Percentiles rank a stretch among this genome's conserved stretches.
phyloP scores from a whole-genome alignment of 495 filamentous ascomycete genomes.

The Trichoderma reesei region DNA sequence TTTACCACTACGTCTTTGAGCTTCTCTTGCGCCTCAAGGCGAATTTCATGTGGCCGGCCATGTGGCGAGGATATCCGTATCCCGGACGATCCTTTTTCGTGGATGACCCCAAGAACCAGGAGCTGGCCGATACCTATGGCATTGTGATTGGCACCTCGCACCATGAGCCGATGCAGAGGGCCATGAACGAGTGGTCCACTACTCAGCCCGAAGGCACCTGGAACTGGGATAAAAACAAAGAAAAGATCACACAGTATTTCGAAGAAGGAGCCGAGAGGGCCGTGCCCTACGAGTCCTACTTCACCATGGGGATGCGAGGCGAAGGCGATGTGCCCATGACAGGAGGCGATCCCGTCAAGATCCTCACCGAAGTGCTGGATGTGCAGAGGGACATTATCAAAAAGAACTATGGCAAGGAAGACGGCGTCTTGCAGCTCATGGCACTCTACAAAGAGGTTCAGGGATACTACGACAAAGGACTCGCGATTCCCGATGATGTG shows the following conservation, averaged over 20 bases:
- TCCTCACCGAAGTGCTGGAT: constrained; percentile 43
- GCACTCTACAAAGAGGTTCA: constrained; percentile 65
- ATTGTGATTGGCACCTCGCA: constrained; percentile 64
- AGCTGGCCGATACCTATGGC: constrained; percentile 59
- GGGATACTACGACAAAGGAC: constrained; percentile 54
- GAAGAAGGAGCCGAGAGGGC: constrained; percentile 54
- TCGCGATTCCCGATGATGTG: constrained; percentile 60
- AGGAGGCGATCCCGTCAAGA: constrained; percentile 44
- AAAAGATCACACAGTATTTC: constrained; percentile 56
- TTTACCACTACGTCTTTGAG: constrained; percentile 64
- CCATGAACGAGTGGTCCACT: constrained; percentile 55
- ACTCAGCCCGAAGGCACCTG: constrained; percentile 50
- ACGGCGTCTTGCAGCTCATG: constrained; percentile 61
- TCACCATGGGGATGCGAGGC: constrained; percentile 68
- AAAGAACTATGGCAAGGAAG: constrained; percentile 41
- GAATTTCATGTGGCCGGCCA: constrained; percentile 68
- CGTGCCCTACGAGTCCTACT: constrained; percentile 51
- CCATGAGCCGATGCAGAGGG: constrained; percentile 65
- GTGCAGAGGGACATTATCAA: constrained; percentile 48
- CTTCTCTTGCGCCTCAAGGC: constrained; percentile 57
- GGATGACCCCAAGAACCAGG: constrained; percentile 58
- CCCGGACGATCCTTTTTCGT: constrained; percentile 53
- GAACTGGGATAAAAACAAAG: constrained; percentile 58
- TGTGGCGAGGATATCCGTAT: constrained; percentile 35
- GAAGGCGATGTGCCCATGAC: constrained; percentile 52